A percentile compares a stretch with the other conserved stretches of the same genome.
Conservation (phyloP, 345 rosid species). For the Lagerstroemia speciosa region DNA sequence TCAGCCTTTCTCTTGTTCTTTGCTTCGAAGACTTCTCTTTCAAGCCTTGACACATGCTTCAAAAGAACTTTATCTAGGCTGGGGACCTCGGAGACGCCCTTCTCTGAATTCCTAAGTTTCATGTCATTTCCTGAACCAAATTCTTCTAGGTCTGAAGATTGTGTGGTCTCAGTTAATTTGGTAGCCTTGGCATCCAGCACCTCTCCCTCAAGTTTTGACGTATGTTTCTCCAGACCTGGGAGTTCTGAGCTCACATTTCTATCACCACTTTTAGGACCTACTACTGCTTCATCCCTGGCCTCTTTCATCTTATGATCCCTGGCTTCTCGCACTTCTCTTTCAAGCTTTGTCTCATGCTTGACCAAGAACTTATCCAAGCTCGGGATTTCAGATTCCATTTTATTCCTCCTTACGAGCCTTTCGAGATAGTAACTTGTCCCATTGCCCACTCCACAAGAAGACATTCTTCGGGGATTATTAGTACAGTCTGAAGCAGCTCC, state of each 20-base stretch:
- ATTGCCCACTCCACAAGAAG: constrained; percentile 32
- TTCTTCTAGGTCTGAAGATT: constrained; percentile 35
- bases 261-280: constrained; percentile 8
- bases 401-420: constrained; percentile 9
- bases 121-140: constrained; percentile 31
- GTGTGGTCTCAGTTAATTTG: constrained; percentile 15
- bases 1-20: constrained; percentile 38
- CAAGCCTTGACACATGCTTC: constrained; percentile 64
- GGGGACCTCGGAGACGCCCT: constrained; percentile 30
- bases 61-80: constrained; percentile 72
- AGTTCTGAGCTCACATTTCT: constrained; percentile 9
- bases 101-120: constrained; percentile 17
- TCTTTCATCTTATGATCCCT: constrained; percentile 33
- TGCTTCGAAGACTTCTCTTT: constrained; percentile 78
- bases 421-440: constrained; percentile 22
- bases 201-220: constrained; percentile 50
- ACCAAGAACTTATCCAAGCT: constrained; percentile 80
- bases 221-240: constrained; percentile 57
- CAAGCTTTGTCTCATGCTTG: constrained; percentile 69
- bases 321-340: constrained; percentile 80
- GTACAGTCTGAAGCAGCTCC: constrained; percentile 21
- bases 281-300: constrained; percentile 14
- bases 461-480: constrained; percentile 28
- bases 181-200: constrained; percentile 16
- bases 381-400: constrained; percentile 38